These are phyloP conservation scores for Paracamarosporium sp. DNA, from an alignment of 2,329 filamentous ascomycete genomes.

Conservation along the genomic window DNA sequence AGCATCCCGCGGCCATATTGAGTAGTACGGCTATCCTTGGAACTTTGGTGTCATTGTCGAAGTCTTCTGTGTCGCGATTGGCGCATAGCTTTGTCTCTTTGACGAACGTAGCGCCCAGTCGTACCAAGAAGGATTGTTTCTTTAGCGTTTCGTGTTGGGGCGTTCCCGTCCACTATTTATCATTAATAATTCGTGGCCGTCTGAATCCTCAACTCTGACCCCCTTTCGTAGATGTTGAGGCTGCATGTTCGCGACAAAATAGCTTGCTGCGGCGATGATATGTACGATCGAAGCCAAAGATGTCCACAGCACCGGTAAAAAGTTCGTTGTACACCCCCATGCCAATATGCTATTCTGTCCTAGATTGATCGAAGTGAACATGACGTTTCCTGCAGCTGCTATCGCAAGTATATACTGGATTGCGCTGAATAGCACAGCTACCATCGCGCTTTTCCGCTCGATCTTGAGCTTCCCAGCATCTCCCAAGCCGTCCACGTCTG, in stretches of 20 bases:
- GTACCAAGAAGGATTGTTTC: neutral
- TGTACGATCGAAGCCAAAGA: neutral
- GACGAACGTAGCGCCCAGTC: neutral
- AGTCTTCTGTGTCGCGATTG: neutral
- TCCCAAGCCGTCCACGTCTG: neutral
- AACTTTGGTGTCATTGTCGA: neutral
- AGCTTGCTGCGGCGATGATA: neutral
- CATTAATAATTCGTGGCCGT: neutral
- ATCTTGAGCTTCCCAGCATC: neutral
- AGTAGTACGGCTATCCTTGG: neutral
- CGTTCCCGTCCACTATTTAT: neutral
- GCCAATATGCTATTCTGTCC: neutral
- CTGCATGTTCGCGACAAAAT: neutral
- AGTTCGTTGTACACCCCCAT: neutral
- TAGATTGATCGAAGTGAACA: neutral
- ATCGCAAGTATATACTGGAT: neutral
- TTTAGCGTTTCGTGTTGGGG: neutral
- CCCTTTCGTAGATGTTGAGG: neutral
- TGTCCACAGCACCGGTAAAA: neutral
- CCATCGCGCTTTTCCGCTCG: neutral
- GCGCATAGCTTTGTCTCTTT: neutral
- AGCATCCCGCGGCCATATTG: neutral
- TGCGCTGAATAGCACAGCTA: neutral
- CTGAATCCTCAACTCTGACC: neutral
- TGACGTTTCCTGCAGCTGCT: neutral